Percentiles rank a stretch among this genome's conserved stretches.
Evolutionary conservation across 148 eudicot species (phyloP).

Genomic region (Camellia lanceoleosa): DNA sequence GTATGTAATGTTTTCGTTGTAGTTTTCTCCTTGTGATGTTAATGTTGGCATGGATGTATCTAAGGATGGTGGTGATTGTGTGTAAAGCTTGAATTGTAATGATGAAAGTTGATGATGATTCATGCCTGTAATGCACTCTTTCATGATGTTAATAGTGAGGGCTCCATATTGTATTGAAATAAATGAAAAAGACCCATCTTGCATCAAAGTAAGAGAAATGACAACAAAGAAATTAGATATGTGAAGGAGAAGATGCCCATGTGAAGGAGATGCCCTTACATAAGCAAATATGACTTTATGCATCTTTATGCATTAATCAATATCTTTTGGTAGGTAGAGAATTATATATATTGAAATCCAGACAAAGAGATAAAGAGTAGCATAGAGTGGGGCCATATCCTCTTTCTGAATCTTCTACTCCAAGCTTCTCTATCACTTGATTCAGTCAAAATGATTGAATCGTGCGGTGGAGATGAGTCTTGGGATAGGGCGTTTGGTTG

Average conservation of each 20-base stretch:
- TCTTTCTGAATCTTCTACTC: too few relatives aligned
- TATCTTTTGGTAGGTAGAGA: background rate
- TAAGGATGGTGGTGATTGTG: background rate
- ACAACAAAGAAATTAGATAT: background rate
- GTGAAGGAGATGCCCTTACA: background rate
- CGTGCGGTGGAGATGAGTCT: too few relatives aligned
- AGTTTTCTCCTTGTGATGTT: background rate
- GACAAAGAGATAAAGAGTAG: background rate
- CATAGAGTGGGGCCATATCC: too few relatives aligned
- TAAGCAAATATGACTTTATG: background rate
- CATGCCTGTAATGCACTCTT: background rate
- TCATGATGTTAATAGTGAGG: background rate
- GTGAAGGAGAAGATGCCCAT: background rate
- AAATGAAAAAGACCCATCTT: background rate
- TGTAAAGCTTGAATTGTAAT: slow-evolving; percentile 12
- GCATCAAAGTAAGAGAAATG: background rate
- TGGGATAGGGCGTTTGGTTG: too few relatives aligned
- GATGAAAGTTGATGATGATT: background rate
- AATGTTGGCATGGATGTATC: slow-evolving; percentile 10
- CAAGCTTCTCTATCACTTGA: too few relatives aligned
- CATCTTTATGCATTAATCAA: background rate
- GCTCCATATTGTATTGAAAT: background rate
- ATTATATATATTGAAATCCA: background rate
- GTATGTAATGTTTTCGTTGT: background rate
- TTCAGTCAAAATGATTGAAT: too few relatives aligned